Evolutionary conservation across 2,329 filamentous ascomycete genomes (phyloP).

Genomic region (Ophiognomonia clavigignenti-juglandacearum): DNA sequence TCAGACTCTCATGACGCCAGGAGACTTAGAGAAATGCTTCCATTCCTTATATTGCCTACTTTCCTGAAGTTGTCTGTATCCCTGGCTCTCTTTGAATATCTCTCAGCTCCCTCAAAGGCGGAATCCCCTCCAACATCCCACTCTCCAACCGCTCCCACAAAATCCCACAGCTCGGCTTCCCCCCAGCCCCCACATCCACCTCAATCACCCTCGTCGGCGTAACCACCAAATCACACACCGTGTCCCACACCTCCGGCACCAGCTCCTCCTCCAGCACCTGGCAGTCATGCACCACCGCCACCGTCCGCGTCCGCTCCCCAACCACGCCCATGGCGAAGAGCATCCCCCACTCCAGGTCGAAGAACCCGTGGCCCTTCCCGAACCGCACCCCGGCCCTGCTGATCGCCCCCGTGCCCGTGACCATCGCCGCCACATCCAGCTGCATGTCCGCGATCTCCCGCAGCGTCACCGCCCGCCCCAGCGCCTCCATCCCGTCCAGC

Average conservation of each 20-base stretch:
- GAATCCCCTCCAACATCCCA: conserved; percentile 32
- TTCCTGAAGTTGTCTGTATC: too few relatives aligned
- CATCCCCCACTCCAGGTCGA: conserved; percentile 39
- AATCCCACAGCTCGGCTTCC: conserved; percentile 31
- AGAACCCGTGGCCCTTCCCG: conserved; percentile 35
- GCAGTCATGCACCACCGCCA: conserved; percentile 35
- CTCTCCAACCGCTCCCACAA: conserved; percentile 31
- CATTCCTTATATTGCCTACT: background rate
- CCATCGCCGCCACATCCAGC: conserved; percentile 29
- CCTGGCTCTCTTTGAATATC: too few relatives aligned
- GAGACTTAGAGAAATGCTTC: background rate
- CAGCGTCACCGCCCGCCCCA: conserved; percentile 30
- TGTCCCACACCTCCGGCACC: conserved; percentile 30
- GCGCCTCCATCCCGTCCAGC: conserved; percentile 38
- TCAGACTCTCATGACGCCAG: too few relatives aligned
- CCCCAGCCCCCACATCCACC: conserved; percentile 21
- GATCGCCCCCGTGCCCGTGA: conserved; percentile 35
- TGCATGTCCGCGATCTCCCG: conserved; percentile 27
- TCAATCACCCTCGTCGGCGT: conserved; percentile 29
- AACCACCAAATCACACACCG: conserved; percentile 35
- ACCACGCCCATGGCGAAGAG: conserved; percentile 29
- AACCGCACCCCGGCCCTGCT: conserved; percentile 32
- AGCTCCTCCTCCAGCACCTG: conserved; percentile 33
- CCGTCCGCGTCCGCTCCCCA: conserved; percentile 21
- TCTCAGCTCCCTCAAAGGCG: conserved; percentile 18